phyloP scores from a whole-genome alignment of 495 filamentous ascomycete genomes.

The Amniculicola lignicola region DNA sequence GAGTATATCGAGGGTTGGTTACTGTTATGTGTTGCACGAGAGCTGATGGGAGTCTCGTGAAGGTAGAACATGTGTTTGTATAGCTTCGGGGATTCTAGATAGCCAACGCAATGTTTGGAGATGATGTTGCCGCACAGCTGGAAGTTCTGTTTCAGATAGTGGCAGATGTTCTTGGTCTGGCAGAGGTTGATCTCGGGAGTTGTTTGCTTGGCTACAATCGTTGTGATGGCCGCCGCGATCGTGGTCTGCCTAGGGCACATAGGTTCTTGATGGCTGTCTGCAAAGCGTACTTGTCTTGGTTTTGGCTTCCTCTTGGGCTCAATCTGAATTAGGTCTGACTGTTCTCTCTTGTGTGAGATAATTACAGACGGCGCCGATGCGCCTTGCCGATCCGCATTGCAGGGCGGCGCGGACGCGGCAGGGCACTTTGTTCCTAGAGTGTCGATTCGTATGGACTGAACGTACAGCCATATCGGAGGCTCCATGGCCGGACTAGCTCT shows the following conservation, averaged over 20 bases:
- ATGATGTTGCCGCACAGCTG: constrained; percentile 7
- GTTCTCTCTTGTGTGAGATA: no score
- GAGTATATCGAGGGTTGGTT: constrained; percentile 3
- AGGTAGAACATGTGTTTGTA: constrained; percentile 24
- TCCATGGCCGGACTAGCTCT: constrained; percentile 7
- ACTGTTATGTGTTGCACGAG: not conserved
- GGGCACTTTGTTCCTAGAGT: no score
- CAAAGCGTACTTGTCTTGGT: constrained; percentile 10
- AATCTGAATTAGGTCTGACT: no score
- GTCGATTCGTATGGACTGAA: constrained; percentile 19
- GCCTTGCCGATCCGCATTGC: no score
- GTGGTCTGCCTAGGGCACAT: no score
- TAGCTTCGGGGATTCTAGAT: constrained; percentile 16
- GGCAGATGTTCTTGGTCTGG: constrained; percentile 28
- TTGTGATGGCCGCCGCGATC: not conserved
- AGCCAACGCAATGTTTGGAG: constrained; percentile 22
- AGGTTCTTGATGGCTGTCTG: no score
- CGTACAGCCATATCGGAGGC: constrained; percentile 30
- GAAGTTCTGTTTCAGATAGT: constrained; percentile 24
- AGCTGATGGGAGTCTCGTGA: not conserved
- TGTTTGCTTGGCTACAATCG: constrained; percentile 6
- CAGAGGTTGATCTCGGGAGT: constrained; percentile 14
- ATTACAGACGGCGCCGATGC: no score
- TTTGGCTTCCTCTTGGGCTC: constrained; percentile 12
- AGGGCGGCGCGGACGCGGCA: no score